Percentiles rank a stretch among this genome's conserved stretches.
Conservation (phyloP, 192 early-diverging fungal species). For the Geosiphon pyriformis region DNA sequence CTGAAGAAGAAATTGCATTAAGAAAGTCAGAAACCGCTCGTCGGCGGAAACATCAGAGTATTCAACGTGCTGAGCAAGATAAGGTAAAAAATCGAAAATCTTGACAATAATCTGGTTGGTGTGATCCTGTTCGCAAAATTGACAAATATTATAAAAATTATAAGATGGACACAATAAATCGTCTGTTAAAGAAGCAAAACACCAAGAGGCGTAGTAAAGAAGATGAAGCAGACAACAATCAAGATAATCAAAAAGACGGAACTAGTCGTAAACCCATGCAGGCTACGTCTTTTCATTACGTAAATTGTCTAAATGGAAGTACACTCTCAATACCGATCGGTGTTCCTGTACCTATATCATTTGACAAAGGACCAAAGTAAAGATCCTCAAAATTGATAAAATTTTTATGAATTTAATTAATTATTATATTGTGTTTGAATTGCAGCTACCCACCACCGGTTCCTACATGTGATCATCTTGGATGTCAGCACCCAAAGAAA, state of each 20-base stretch:
- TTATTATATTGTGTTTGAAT: slow-evolving; percentile 21
- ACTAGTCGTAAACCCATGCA: background rate
- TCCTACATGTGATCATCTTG: slow-evolving; percentile 41
- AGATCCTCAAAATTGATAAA: slow-evolving; percentile 26
- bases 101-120: too few species aligned
- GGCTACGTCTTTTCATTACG: slow-evolving; percentile 28
- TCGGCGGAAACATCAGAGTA: slow-evolving; percentile 71
- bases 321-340: slow-evolving; percentile 35
- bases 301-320: slow-evolving; percentile 39
- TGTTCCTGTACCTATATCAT: background rate
- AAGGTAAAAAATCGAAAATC: slow-evolving; percentile 32
- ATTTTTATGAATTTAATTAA: background rate
- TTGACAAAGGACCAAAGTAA: slow-evolving; percentile 29
- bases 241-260: slow-evolving; percentile 33
- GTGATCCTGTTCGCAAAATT: too few species aligned
- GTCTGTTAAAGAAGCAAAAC: slow-evolving; percentile 76
- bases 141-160: background rate
- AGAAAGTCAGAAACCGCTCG: slow-evolving; percentile 69
- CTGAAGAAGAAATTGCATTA: slow-evolving; percentile 66
- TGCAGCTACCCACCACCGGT: slow-evolving; percentile 42
- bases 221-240: slow-evolving; percentile 54
- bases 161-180: slow-evolving; percentile 72
- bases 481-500: slow-evolving; percentile 48
- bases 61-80: slow-evolving; percentile 71
- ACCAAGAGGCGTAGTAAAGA: slow-evolving; percentile 59